Evolutionary conservation across 2,329 filamentous ascomycete genomes (phyloP), one percentile per base, ranked within the genome.

Genomic region (Talaromyces islandicus): DNA sequence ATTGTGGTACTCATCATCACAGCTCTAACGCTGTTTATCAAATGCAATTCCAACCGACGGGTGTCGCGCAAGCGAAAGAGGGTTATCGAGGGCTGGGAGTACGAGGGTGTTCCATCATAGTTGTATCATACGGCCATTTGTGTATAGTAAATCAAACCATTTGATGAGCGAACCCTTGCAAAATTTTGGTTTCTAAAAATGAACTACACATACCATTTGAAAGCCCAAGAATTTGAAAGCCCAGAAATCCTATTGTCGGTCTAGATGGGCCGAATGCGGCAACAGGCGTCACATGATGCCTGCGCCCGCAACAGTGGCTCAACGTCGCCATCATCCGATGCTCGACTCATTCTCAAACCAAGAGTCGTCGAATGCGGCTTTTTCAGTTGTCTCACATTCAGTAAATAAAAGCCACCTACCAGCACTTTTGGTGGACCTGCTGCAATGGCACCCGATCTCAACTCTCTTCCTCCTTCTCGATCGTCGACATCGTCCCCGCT

Each of bases 361-460:
- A 25, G 12, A 30, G 21, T 24, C 29, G n/a, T 43, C 29, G 53
- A 11, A 55, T 55, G 24, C 35, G 53, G 24, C 29, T 7, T 35
- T 35, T 54, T 54, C 25, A 30, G n/a, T 19, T 55, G 29, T 55
- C 30, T 43, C 17, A 19, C 53, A 9, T 55, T 25, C 21, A 55
- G 11, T 24, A 55, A 55, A 55, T 32, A 24, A 55, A 24, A 35
- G 30, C 17, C 35, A 46, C 32, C n/a, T 29, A 29, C 10, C 25
- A 29, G 24, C 25, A 52, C 19, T 27, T 29, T 51, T n/a, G 12
- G 7, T 17, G 1, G 24, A 10, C 10, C 24, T 27, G 27, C 27
- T 52, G 48, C 25, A 59, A 89, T 91, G 88, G 83, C 87, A 65
- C 88, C 88, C 56, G 88, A 91, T 76, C 82, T 91, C 70, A 89